These are phyloP conservation scores for Epithele typhae DNA, from an alignment of 768 basidiomycete species.

Conservation along the genomic window DNA sequence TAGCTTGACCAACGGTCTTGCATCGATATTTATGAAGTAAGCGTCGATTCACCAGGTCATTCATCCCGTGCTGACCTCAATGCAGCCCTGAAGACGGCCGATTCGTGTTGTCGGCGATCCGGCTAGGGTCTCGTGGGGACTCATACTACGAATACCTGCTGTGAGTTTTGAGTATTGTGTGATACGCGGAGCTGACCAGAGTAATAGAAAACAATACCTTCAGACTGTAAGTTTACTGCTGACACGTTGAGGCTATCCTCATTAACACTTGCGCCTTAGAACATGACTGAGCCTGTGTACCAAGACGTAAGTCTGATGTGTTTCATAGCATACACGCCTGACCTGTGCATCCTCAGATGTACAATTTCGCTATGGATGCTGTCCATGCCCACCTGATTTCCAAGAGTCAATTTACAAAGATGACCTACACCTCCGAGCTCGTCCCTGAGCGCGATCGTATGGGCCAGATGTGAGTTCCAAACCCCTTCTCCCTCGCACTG, in stretches of 20 bases:
- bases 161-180: conserved; percentile 35
- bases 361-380: conserved; percentile 79
- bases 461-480: conserved; percentile 32
- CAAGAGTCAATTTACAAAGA: conserved; percentile 49
- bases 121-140: conserved; percentile 89
- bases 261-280: too few species aligned
- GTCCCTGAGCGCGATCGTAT: conserved; percentile 45
- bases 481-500: neutral
- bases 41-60: too few species aligned
- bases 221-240: conserved; percentile 59
- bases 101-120: conserved; percentile 67
- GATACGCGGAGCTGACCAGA: conserved; percentile 8
- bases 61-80: too few species aligned
- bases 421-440: conserved; percentile 83
- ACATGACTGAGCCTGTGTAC: conserved; percentile 72
- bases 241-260: too few species aligned
- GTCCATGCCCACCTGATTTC: conserved; percentile 73
- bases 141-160: conserved; percentile 91
- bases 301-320: conserved; percentile 48
- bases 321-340: neutral
- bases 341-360: conserved; percentile 61
- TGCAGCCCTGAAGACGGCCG: conserved; percentile 45
- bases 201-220: conserved; percentile 63
- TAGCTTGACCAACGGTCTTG: conserved; percentile 66
- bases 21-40: conserved; percentile 82